A percentile compares a stretch with the other conserved stretches of the same genome.
These are phyloP conservation scores for Ophiostoma sp. DNA, from an alignment of 2,329 filamentous ascomycete species.

Conservation along the genomic window DNA sequence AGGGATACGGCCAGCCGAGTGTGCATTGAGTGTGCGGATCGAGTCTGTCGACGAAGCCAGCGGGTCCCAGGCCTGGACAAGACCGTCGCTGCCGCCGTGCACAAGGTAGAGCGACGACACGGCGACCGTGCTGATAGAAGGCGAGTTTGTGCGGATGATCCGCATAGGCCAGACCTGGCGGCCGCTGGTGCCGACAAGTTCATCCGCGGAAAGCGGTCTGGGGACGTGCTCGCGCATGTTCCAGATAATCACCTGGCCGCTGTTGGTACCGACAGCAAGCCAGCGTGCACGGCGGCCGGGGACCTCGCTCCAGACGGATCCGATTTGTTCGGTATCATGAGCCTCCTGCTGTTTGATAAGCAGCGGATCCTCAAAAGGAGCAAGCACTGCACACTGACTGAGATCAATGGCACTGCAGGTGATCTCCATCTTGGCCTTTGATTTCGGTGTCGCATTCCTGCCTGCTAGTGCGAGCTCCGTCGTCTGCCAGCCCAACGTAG, in stretches of 20 bases:
- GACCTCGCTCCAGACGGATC: constrained; percentile 51
- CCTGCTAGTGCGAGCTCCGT: constrained; percentile 59
- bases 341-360: constrained; percentile 45
- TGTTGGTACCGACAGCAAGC: constrained; percentile 72
- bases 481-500: constrained; percentile 60
- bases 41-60: constrained; percentile 73
- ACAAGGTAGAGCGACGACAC: constrained; percentile 82
- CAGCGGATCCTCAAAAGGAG: constrained; percentile 69
- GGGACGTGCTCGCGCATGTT: constrained; percentile 63
- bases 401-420: constrained; percentile 66
- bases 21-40: constrained; percentile 79
- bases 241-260: constrained; percentile 76
- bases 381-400: constrained; percentile 66
- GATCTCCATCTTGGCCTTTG: constrained; percentile 48
- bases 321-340: constrained; percentile 44
- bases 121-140: constrained; percentile 75
- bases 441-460: constrained; percentile 35
- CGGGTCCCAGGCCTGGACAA: constrained; percentile 97
- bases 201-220: constrained; percentile 1
- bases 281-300: constrained; percentile 81
- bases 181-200: not conserved
- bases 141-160: constrained; percentile 83
- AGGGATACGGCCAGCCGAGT: constrained; percentile 74
- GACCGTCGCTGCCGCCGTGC: constrained; percentile 87
- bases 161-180: constrained; percentile 61